Evolutionary conservation across 768 basidiomycete genomes (phyloP).

Genomic region (Hortiboletus flavorubellus): DNA sequence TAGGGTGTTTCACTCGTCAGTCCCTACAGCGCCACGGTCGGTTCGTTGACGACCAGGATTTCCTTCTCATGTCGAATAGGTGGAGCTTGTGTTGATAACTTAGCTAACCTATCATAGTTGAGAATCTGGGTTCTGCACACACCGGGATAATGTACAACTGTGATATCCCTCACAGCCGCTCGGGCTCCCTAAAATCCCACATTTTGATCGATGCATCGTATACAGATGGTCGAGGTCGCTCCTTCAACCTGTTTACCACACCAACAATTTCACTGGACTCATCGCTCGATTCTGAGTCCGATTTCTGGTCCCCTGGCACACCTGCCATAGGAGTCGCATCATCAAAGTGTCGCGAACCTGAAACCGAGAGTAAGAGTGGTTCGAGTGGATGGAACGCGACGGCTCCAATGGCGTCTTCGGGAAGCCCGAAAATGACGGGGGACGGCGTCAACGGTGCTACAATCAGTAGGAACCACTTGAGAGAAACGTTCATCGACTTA

Average conservation of each 20-base stretch:
- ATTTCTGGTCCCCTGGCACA: slow-evolving; percentile 7
- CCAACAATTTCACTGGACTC: neutral
- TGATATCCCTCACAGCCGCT: neutral
- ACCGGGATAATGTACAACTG: neutral
- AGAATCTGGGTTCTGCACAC: no score
- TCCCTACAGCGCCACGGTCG: no score
- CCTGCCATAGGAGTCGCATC: neutral
- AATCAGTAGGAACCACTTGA: neutral
- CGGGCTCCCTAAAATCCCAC: slow-evolving; percentile 18
- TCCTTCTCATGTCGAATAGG: no score
- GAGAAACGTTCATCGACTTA: slow-evolving; percentile 25
- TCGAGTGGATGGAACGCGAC: slow-evolving; percentile 69
- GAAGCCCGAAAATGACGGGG: neutral
- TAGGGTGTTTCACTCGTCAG: no score
- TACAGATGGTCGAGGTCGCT: slow-evolving; percentile 17
- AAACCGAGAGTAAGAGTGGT: slow-evolving; percentile 57
- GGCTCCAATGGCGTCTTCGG: slow-evolving; percentile 67
- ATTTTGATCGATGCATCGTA: slow-evolving; percentile 28
- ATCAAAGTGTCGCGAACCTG: slow-evolving; percentile 77
- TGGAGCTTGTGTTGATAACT: no score
- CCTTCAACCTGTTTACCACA: slow-evolving; percentile 7
- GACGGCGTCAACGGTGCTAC: neutral
- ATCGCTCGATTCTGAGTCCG: slow-evolving; percentile 17
- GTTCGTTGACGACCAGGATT: no score
- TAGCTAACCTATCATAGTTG: no score